Evolutionary conservation across 2,329 filamentous ascomycete species (phyloP).

Genomic region (Fusarium chaquense): DNA sequence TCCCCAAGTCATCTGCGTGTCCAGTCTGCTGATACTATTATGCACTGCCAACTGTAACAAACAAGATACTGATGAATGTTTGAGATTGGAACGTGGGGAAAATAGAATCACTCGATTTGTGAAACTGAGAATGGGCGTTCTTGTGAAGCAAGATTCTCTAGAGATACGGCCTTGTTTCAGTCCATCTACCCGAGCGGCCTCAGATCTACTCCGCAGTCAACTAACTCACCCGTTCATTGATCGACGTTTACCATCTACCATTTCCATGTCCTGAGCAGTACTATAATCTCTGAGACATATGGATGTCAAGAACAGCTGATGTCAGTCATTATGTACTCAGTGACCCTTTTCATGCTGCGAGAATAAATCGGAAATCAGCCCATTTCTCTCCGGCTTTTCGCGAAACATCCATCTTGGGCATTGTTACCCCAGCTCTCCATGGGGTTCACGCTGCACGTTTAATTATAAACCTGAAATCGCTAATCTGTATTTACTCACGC

Average conservation of each 20-base stretch:
- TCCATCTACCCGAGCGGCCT: neutral
- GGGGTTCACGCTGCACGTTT: neutral
- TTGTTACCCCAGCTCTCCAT: neutral
- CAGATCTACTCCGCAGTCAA: slow-evolving; percentile 10
- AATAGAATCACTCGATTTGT: neutral
- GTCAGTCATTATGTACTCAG: neutral
- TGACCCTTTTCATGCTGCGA: slow-evolving; percentile 2
- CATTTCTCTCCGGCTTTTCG: slow-evolving; percentile 26
- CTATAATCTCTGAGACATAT: neutral
- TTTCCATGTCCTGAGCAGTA: neutral
- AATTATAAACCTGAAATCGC: neutral
- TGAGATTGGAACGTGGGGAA: neutral
- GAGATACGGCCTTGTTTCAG: slow-evolving; percentile 18
- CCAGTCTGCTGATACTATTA: slow-evolving; percentile 3
- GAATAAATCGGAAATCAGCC: slow-evolving; percentile 24
- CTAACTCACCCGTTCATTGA: neutral
- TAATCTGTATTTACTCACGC: neutral
- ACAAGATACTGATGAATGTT: slow-evolving; percentile 1
- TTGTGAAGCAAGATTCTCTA: slow-evolving; percentile 4
- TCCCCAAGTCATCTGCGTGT: neutral
- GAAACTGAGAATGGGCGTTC: neutral
- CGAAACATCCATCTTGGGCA: slow-evolving; percentile 3
- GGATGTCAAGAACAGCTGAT: neutral
- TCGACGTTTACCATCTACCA: no score
- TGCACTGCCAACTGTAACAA: neutral